phyloP scores from a whole-genome alignment of 2,329 filamentous ascomycete genomes.

The Myrmaecium sp. region DNA sequence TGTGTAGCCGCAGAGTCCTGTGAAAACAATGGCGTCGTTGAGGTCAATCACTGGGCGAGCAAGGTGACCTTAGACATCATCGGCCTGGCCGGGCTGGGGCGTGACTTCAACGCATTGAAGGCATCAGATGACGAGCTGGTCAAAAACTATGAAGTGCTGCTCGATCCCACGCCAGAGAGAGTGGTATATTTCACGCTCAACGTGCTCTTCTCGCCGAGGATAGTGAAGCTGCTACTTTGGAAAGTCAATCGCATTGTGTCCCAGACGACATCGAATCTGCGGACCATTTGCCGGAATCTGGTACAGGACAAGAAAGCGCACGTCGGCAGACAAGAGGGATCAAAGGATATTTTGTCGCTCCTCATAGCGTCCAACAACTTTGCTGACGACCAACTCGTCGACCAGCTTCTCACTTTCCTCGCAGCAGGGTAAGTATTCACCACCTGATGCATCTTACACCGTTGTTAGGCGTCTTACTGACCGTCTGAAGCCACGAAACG shows the following conservation, averaged over 20 bases:
- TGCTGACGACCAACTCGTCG: conserved; percentile 33
- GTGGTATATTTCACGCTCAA: conserved; percentile 25
- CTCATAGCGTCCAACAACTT: conserved; percentile 37
- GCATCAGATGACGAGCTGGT: conserved; percentile 26
- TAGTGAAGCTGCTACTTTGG: conserved; percentile 29
- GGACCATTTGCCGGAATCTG: conserved; percentile 27
- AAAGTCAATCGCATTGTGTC: conserved; percentile 26
- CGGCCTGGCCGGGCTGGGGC: conserved; percentile 27
- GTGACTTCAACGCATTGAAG: conserved; percentile 24
- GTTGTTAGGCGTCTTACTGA: no score
- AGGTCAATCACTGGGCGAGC: conserved; percentile 26
- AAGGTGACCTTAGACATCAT: conserved; percentile 31
- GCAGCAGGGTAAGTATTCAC: conserved; percentile 31
- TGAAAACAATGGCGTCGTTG: conserved; percentile 18
- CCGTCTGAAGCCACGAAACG: conserved; percentile 59
- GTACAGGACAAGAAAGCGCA: conserved; percentile 31
- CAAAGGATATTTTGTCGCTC: conserved; percentile 28
- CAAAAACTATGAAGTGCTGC: conserved; percentile 25
- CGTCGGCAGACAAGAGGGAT: conserved; percentile 12
- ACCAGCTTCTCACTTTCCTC: conserved; percentile 39
- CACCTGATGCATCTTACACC: background rate
- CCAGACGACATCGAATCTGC: conserved; percentile 19
- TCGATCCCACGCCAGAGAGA: conserved; percentile 31
- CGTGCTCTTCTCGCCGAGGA: conserved; percentile 18
- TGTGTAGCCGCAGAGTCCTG: conserved; percentile 40